These are phyloP conservation scores for Neopestalotiopsis rosae DNA, from an alignment of 2,329 filamentous ascomycete genomes.

Conservation along the genomic window DNA sequence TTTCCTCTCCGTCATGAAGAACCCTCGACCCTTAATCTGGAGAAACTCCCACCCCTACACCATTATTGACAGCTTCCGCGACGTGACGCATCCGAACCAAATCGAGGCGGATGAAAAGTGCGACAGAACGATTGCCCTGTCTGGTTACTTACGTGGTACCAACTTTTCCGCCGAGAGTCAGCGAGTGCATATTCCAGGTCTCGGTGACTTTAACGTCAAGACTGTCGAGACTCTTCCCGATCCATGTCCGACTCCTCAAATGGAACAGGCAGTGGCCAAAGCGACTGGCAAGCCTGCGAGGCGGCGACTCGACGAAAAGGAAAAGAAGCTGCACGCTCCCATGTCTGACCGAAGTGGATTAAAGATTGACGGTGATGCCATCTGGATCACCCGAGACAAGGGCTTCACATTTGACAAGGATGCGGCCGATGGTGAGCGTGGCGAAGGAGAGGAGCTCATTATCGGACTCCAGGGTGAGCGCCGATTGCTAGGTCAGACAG, in stretches of 20 bases:
- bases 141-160: conserved; percentile 91
- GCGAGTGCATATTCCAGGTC: conserved; percentile 87
- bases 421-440: conserved; percentile 73
- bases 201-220: conserved; percentile 86
- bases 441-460: conserved; percentile 95
- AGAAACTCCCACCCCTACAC: conserved; percentile 95
- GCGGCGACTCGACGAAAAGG: conserved; percentile 88
- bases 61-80: conserved; percentile 90
- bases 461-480: conserved; percentile 86
- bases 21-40: conserved; percentile 94
- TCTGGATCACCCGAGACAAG: conserved; percentile 80
- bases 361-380: conserved; percentile 94
- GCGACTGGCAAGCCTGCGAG: conserved; percentile 81
- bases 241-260: conserved; percentile 90
- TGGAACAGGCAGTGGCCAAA: conserved; percentile 87
- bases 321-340: conserved; percentile 93
- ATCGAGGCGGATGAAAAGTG: conserved; percentile 89
- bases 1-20: conserved; percentile 99
- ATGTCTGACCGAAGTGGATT: conserved; percentile 98
- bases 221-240: conserved; percentile 89
- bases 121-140: conserved; percentile 88
- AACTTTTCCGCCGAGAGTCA: conserved; percentile 89
- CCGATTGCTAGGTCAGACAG: conserved; percentile 79
- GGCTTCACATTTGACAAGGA: conserved; percentile 77
- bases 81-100: conserved; percentile 90